A percentile compares a stretch with the other conserved stretches of the same genome.
These are phyloP conservation scores for Phytomonas sp. DNA, from an alignment of 208 protist genomes.

Conservation along the genomic window DNA sequence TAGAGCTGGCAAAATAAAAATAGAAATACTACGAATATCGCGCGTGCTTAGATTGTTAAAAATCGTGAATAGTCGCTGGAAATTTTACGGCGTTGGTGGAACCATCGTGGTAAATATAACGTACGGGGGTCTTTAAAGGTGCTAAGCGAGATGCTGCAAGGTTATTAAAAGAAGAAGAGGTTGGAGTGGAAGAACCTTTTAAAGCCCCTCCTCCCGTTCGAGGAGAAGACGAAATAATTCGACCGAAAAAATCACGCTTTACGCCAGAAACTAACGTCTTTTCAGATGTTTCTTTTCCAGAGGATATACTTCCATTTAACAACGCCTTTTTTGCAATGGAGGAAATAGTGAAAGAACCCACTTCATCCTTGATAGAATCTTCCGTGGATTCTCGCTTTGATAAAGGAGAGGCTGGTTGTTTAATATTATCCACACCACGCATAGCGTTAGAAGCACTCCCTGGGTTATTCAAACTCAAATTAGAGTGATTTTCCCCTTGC, in stretches of 20 bases:
- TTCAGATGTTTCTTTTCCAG: not conserved
- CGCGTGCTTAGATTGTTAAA: conserved; percentile 17
- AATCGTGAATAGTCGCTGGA: conserved; percentile 54
- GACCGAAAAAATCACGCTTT: conserved; percentile 68
- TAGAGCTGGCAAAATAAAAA: conserved; percentile 5
- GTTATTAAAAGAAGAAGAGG: not conserved
- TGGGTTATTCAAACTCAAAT: too few species aligned
- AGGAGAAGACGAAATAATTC: conserved; percentile 25
- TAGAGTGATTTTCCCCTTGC: too few species aligned
- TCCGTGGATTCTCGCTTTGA: too few species aligned
- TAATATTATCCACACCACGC: too few species aligned
- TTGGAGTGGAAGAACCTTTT: not conserved
- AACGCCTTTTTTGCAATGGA: not conserved
- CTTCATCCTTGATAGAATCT: too few species aligned
- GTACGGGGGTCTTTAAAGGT: conserved; percentile 12
- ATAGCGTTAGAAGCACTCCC: too few species aligned
- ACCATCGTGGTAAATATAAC: conserved; percentile 74
- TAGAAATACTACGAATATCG: not conserved
- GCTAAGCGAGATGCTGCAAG: not conserved
- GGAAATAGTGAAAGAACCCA: not conserved
- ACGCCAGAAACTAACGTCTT: conserved; percentile 4
- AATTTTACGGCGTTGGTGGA: conserved; percentile 80
- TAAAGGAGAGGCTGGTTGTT: too few species aligned
- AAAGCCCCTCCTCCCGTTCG: not conserved
- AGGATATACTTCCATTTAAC: not conserved